A percentile compares a stretch with the other conserved stretches of the same genome.
These are phyloP conservation scores for Clohesyomyces aquaticus DNA, from an alignment of 495 filamentous ascomycete species.

Conservation along the genomic window DNA sequence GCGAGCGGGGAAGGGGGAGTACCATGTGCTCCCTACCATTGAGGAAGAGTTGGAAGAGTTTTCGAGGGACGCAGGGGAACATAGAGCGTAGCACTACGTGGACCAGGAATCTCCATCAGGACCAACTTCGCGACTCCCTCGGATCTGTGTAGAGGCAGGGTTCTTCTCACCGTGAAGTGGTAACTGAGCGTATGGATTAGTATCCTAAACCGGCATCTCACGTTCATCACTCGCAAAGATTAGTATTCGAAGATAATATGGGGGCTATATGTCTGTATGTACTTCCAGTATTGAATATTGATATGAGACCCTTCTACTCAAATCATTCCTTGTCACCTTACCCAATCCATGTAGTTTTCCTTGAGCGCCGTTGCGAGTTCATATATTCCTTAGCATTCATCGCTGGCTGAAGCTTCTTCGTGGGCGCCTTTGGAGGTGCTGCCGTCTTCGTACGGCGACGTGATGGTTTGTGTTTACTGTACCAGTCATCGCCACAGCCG, in stretches of 20 bases:
- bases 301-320: background rate
- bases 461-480: background rate
- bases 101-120: background rate
- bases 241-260: no score
- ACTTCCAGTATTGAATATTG: no score
- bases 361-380: no score
- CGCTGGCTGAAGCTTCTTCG: background rate
- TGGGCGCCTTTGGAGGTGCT: background rate
- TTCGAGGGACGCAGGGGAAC: background rate
- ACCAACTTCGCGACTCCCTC: no score
- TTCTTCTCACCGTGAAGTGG: no score
- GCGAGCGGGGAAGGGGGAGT: slow-evolving; percentile 4
- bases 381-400: background rate
- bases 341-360: background rate
- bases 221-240: no score
- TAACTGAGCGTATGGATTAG: no score
- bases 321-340: background rate
- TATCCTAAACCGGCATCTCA: no score
- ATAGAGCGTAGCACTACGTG: background rate
- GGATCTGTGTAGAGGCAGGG: no score
- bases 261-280: no score
- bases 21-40: slow-evolving; percentile 16
- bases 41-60: slow-evolving; percentile 21
- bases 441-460: background rate
- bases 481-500: background rate